Conservation (phyloP, 495 filamentous ascomycete species). For the Aspergillus ellipticus region DNA sequence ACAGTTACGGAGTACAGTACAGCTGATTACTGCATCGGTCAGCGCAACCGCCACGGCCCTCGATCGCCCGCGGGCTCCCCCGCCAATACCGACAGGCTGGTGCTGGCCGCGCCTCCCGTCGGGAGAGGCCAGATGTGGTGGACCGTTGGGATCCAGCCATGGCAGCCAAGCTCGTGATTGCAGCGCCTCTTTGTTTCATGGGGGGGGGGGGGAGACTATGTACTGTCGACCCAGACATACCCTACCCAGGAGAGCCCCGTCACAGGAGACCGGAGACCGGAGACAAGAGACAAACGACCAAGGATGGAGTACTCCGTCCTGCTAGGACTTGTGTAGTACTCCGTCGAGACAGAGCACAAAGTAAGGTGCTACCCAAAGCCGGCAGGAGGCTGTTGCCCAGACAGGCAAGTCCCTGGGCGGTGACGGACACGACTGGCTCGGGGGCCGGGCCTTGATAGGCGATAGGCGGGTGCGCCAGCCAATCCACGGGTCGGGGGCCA, state of each 20-base stretch:
- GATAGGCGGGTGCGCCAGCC: background rate
- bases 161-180: background rate
- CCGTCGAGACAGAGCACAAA: too few species aligned
- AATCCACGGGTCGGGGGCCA: constrained; percentile 4
- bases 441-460: background rate
- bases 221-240: too few species aligned
- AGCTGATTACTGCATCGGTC: background rate
- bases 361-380: background rate
- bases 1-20: background rate
- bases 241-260: too few species aligned
- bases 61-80: background rate
- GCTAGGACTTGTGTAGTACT: too few species aligned
- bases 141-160: background rate
- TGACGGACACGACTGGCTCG: background rate
- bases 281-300: too few species aligned
- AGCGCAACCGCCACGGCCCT: background rate
- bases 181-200: too few species aligned
- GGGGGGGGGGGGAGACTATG: too few species aligned
- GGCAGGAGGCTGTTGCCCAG: background rate
- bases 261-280: too few species aligned
- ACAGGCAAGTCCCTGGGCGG: background rate
- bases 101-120: constrained; percentile 5
- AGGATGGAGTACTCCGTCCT: too few species aligned
- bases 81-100: constrained; percentile 12
- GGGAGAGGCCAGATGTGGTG: constrained; percentile 2